phyloP scores from a whole-genome alignment of 2,329 filamentous ascomycete species.

The Colletotrichum spaethianum region DNA sequence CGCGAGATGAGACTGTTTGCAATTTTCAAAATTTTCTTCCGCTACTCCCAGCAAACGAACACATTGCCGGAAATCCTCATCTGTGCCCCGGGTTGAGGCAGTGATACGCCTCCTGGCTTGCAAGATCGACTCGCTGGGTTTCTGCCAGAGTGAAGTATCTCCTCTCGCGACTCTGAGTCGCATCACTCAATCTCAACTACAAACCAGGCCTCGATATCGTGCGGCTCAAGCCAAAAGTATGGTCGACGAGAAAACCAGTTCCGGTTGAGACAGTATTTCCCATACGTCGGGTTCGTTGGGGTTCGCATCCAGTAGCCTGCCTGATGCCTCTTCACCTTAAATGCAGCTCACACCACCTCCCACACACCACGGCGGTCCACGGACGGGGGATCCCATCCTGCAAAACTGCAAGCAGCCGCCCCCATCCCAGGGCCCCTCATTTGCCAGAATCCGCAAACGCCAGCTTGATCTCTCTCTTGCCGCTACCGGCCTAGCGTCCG shows the following conservation, averaged over 20 bases:
- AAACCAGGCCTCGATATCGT: neutral
- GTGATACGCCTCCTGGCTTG: neutral
- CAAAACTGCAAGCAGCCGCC: neutral
- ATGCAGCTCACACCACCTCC: neutral
- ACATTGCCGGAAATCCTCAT: neutral
- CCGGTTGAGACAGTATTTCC: neutral
- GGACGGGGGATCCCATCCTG: neutral
- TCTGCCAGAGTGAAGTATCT: too few relatives aligned
- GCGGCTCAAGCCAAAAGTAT: neutral
- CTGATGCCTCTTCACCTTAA: neutral
- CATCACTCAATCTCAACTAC: neutral
- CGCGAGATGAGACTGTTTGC: neutral
- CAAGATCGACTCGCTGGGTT: too few relatives aligned
- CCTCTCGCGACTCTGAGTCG: neutral
- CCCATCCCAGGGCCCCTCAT: neutral
- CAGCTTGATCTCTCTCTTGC: neutral
- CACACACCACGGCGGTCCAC: neutral
- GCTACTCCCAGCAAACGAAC: neutral
- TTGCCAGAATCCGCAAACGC: neutral
- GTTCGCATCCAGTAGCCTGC: neutral
- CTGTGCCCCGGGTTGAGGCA: neutral
- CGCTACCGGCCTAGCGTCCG: neutral
- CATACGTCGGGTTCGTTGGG: neutral
- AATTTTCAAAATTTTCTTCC: neutral
- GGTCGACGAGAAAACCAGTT: neutral